A percentile compares a stretch with the other conserved stretches of the same genome.
Evolutionary conservation across 2,329 filamentous ascomycete species (phyloP).

Genomic region (Cytospora schulzeri): DNA sequence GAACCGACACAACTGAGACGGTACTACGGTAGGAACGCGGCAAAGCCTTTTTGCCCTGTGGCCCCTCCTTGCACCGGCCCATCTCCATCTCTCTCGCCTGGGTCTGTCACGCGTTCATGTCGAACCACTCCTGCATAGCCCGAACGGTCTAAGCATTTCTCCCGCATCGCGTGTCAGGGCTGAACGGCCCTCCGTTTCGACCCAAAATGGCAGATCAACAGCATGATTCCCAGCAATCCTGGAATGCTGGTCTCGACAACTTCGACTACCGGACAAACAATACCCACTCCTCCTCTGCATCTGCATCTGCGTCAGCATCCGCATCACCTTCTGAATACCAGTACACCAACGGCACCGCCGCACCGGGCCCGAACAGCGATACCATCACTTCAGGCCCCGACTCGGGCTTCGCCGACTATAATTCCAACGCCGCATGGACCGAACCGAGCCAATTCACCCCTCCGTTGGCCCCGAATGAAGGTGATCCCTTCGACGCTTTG

Average conservation of each 20-base stretch:
- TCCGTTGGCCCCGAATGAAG: constrained; percentile 24
- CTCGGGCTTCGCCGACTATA: constrained; percentile 20
- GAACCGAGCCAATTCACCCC: constrained; percentile 26
- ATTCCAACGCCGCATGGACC: constrained; percentile 20
- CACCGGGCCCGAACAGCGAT: constrained; percentile 14
- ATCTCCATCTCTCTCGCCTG: constrained; percentile 31
- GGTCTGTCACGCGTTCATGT: constrained; percentile 36
- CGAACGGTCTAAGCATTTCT: constrained; percentile 34
- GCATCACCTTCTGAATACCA: constrained; percentile 20
- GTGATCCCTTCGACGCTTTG: constrained; percentile 21
- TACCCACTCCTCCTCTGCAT: constrained; percentile 21
- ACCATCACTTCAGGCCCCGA: constrained; percentile 21
- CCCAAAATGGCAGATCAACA: constrained; percentile 38
- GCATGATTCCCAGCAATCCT: constrained; percentile 26
- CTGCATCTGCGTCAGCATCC: constrained; percentile 23
- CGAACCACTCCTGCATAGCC: constrained; percentile 40
- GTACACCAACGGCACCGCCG: constrained; percentile 12
- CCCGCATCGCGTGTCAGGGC: constrained; percentile 15
- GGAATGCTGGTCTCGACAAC: constrained; percentile 24
- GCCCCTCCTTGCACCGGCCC: constrained; percentile 21
- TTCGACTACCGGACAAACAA: constrained; percentile 26
- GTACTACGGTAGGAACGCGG: background rate
- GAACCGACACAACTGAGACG: constrained; percentile 13
- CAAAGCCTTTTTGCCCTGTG: constrained; percentile 10
- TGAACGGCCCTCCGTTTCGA: constrained; percentile 19